These are phyloP conservation scores for Dentipellis fragilis DNA, from an alignment of 768 basidiomycete species.

Conservation along the genomic window DNA sequence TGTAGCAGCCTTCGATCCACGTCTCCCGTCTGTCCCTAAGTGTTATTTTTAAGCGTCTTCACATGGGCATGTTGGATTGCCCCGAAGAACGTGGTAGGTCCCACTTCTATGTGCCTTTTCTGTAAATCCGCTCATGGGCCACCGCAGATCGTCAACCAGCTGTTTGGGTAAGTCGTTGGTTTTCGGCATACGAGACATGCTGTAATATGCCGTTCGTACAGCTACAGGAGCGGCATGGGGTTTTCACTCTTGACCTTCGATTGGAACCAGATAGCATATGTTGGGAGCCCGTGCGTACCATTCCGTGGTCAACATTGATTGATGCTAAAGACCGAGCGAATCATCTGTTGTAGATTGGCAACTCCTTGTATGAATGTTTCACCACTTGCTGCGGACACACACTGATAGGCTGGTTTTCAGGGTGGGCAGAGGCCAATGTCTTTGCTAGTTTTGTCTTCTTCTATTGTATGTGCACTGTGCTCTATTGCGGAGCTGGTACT, in stretches of 20 bases:
- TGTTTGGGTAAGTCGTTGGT: slow-evolving; percentile 45
- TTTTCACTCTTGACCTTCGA: slow-evolving; percentile 25
- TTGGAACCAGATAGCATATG: slow-evolving; percentile 30
- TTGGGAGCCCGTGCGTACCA: slow-evolving; percentile 20
- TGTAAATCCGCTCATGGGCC: neutral
- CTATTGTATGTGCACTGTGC: slow-evolving; percentile 22
- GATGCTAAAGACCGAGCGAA: neutral
- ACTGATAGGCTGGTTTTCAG: neutral
- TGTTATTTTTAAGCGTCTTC: slow-evolving; percentile 16
- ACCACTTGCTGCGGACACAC: neutral
- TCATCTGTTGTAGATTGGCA: slow-evolving; percentile 17
- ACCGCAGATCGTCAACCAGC: slow-evolving; percentile 23
- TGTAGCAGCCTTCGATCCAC: neutral
- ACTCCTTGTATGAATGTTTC: slow-evolving; percentile 19
- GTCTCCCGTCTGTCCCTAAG: slow-evolving; percentile 19
- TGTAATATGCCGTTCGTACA: neutral
- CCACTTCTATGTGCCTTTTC: neutral
- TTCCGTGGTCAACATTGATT: neutral
- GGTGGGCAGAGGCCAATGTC: slow-evolving; percentile 26
- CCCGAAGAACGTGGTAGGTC: slow-evolving; percentile 24
- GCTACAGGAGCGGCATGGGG: slow-evolving; percentile 19
- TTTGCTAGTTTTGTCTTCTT: slow-evolving; percentile 27
- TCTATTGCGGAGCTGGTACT: neutral
- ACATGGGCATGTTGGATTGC: slow-evolving; percentile 37
- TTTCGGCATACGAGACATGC: neutral